Evolutionary conservation across 176 grass and related monocot species (phyloP).

Genomic region (Eleusine indica): DNA sequence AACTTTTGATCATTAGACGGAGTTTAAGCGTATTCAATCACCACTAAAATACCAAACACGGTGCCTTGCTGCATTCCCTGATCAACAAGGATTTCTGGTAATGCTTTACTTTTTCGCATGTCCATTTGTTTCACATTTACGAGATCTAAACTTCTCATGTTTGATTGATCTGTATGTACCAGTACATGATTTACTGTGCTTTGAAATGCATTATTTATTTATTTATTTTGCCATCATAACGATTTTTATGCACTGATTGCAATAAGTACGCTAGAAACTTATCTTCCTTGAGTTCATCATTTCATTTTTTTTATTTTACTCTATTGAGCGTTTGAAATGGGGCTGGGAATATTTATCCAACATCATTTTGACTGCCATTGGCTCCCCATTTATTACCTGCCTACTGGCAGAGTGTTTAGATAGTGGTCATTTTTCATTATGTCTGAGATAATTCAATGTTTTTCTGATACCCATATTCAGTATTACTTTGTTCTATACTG

Average conservation of each 20-base stretch:
- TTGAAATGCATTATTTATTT: constrained; percentile 17
- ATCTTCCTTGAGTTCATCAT: background rate
- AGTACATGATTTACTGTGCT: background rate
- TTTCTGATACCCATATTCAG: background rate
- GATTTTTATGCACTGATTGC: constrained; percentile 25
- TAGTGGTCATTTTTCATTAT: constrained; percentile 1
- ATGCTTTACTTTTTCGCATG: constrained; percentile 11
- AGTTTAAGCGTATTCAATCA: constrained; percentile 90
- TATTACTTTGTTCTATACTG: constrained; percentile 14
- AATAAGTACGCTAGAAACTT: background rate
- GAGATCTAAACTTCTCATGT: background rate
- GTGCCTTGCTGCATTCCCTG: constrained; percentile 86
- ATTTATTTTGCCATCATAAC: constrained; percentile 1
- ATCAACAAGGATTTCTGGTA: constrained; percentile 99
- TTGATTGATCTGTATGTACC: background rate
- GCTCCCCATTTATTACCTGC: constrained; percentile 2
- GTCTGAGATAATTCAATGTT: background rate
- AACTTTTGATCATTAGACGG: constrained; percentile 55
- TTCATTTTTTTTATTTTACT: constrained; percentile 4
- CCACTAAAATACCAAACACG: constrained; percentile 96
- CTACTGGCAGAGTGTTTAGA: background rate
- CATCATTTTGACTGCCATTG: background rate
- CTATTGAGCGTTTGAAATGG: background rate
- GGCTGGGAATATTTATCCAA: background rate
- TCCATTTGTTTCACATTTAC: constrained; percentile 6